Conservation (phyloP, 352 stramenopile genomes). For the Thalassiosira mediterranea region DNA sequence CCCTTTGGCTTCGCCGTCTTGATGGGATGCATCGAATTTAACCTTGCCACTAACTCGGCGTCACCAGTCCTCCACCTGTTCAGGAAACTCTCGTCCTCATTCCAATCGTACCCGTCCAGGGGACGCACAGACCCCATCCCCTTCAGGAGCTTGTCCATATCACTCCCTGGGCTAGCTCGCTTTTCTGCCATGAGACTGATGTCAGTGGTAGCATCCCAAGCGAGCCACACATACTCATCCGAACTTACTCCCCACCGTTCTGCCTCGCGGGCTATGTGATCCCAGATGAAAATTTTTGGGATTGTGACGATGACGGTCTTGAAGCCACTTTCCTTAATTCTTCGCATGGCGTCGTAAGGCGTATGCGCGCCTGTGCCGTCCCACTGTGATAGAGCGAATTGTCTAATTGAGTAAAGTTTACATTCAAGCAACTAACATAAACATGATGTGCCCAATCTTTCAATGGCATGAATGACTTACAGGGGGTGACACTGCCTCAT, state of each 20-base stretch:
- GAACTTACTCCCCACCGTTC: slow-evolving; percentile 10
- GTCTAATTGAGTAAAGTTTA: too few species aligned
- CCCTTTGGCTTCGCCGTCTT: neutral
- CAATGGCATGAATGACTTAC: too few species aligned
- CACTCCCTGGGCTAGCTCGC: neutral
- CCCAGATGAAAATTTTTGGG: neutral
- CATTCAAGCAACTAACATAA: too few species aligned
- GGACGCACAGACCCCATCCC: slow-evolving; percentile 2
- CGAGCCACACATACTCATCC: slow-evolving; percentile 12
- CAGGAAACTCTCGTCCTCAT: slow-evolving; percentile 7
- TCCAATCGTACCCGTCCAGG: slow-evolving; percentile 10
- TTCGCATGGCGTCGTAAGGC: slow-evolving; percentile 5
- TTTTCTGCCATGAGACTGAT: neutral
- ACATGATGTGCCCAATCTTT: too few species aligned
- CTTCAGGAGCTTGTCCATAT: slow-evolving; percentile 11
- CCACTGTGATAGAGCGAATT: too few species aligned
- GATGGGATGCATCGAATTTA: neutral
- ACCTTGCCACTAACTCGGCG: neutral
- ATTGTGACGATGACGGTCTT: slow-evolving; percentile 6
- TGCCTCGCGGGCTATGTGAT: slow-evolving; percentile 3
- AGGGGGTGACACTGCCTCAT: neutral
- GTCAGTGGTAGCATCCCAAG: slow-evolving; percentile 3
- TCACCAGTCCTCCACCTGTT: neutral
- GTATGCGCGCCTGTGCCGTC: neutral
- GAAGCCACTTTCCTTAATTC: slow-evolving; percentile 17